These are phyloP conservation scores for Hypoxylon sp. DNA, from an alignment of 2,329 filamentous ascomycete species.

Conservation along the genomic window DNA sequence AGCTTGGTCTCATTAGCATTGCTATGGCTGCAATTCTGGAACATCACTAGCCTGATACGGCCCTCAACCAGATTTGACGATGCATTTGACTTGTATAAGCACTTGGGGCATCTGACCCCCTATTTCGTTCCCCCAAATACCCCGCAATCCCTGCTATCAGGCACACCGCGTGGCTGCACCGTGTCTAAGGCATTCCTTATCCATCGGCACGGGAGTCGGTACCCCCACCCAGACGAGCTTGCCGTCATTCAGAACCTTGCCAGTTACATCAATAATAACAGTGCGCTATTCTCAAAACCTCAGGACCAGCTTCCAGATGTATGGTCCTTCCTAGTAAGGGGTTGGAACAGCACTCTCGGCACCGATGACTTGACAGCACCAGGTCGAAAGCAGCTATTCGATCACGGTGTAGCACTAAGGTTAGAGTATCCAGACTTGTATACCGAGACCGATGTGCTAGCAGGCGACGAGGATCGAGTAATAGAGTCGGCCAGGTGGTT, in stretches of 20 bases:
- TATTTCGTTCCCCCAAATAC: slow-evolving; percentile 47
- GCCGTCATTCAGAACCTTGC: slow-evolving; percentile 38
- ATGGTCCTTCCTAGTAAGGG: slow-evolving; percentile 39
- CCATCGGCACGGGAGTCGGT: slow-evolving; percentile 47
- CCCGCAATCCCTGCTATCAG: slow-evolving; percentile 34
- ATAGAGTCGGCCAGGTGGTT: slow-evolving; percentile 47
- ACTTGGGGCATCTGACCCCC: slow-evolving; percentile 46
- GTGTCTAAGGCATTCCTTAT: slow-evolving; percentile 45
- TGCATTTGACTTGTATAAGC: slow-evolving; percentile 42
- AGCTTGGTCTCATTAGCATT: slow-evolving; percentile 5
- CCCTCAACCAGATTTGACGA: background rate
- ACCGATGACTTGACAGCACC: slow-evolving; percentile 42
- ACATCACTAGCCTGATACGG: background rate
- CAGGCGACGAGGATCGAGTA: slow-evolving; percentile 45
- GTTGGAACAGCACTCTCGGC: slow-evolving; percentile 45
- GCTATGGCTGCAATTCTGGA: slow-evolving; percentile 1
- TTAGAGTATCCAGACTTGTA: slow-evolving; percentile 42
- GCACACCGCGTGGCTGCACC: slow-evolving; percentile 46
- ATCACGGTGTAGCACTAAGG: slow-evolving; percentile 45
- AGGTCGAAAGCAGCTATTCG: slow-evolving; percentile 46
- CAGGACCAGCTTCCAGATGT: slow-evolving; percentile 30
- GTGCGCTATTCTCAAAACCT: slow-evolving; percentile 41
- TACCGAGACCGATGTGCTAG: slow-evolving; percentile 38
- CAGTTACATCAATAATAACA: slow-evolving; percentile 44
- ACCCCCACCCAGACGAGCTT: slow-evolving; percentile 45